Evolutionary conservation across 2,329 filamentous ascomycete genomes (phyloP).

Genomic region (Neopestalotiopsis sp.): DNA sequence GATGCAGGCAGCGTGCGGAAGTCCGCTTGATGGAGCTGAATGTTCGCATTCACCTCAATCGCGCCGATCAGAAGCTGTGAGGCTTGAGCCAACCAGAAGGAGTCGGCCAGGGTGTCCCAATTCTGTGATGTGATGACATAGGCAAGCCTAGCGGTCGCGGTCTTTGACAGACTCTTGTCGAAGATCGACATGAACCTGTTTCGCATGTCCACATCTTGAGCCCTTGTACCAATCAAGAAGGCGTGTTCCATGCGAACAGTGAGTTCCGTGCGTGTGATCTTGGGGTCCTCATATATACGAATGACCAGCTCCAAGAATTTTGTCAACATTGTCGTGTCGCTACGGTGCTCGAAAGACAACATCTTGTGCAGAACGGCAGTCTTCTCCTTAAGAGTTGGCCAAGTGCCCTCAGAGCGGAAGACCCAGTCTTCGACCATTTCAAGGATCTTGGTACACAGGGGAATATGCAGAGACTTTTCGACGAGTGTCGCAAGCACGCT

Average conservation of each 20-base stretch:
- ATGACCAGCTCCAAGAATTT: slow-evolving; percentile 97
- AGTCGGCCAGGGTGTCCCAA: slow-evolving; percentile 94
- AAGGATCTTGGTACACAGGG: slow-evolving; percentile 89
- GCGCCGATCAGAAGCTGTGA: slow-evolving; percentile 91
- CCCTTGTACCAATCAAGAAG: slow-evolving; percentile 93
- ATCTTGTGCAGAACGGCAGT: slow-evolving; percentile 99
- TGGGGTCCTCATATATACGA: slow-evolving; percentile 96
- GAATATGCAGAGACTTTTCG: slow-evolving; percentile 88
- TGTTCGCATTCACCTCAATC: slow-evolving; percentile 80
- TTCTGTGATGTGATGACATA: slow-evolving; percentile 93
- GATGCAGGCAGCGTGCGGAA: slow-evolving; percentile 80
- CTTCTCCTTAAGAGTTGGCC: slow-evolving; percentile 98
- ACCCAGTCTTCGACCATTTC: slow-evolving; percentile 96
- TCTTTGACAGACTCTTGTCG: slow-evolving; percentile 91
- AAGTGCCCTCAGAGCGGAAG: slow-evolving; percentile 92
- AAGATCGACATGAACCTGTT: slow-evolving; percentile 97
- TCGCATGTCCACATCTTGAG: slow-evolving; percentile 94
- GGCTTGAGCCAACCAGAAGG: slow-evolving; percentile 96
- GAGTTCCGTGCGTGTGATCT: slow-evolving; percentile 91
- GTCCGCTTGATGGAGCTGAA: slow-evolving; percentile 83
- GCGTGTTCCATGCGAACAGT: slow-evolving; percentile 98
- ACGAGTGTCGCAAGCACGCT: slow-evolving; percentile 94
- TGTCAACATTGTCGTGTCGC: slow-evolving; percentile 83
- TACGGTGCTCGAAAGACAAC: slow-evolving; percentile 88
- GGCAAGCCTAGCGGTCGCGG: slow-evolving; percentile 84